Percentiles rank a stretch among this genome's conserved stretches.
phyloP scores from a whole-genome alignment of 371 early-diverging fungal genomes.

The Apophysomyces elegans region DNA sequence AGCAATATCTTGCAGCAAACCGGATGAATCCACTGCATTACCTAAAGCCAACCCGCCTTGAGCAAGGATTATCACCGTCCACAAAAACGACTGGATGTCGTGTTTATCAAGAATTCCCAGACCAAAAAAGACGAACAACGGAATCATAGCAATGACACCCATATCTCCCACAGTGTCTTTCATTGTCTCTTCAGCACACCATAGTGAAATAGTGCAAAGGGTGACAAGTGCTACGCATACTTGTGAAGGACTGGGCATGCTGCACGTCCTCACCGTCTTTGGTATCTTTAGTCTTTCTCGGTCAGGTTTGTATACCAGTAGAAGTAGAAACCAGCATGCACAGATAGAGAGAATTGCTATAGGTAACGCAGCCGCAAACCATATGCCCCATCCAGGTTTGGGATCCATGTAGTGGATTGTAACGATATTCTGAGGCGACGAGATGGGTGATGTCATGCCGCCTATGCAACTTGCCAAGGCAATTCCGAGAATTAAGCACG shows the following conservation, averaged over 20 bases:
- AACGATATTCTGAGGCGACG: conserved; percentile 93
- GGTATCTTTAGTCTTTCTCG: conserved; percentile 43
- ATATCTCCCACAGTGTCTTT: conserved; percentile 83
- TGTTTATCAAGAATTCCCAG: conserved; percentile 90
- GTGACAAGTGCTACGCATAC: conserved; percentile 60
- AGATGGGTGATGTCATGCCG: conserved; percentile 94
- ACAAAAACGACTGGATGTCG: conserved; percentile 90
- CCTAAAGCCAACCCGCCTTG: conserved; percentile 93
- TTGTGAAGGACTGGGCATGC: conserved; percentile 49
- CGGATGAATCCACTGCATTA: conserved; percentile 87
- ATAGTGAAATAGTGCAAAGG: conserved; percentile 75
- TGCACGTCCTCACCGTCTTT: conserved; percentile 16
- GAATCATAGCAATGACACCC: conserved; percentile 91
- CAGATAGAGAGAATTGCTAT: conserved; percentile 71
- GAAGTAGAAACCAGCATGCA: conserved; percentile 79
- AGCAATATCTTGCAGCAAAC: conserved; percentile 80
- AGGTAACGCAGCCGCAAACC: conserved; percentile 82
- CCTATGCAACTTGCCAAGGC: conserved; percentile 95
- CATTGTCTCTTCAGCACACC: conserved; percentile 83
- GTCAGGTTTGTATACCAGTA: conserved; percentile 66
- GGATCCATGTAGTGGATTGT: conserved; percentile 86
- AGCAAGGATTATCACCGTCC: conserved; percentile 90
- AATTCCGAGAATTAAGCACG: conserved; percentile 90
- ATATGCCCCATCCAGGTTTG: conserved; percentile 81
- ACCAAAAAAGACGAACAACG: conserved; percentile 87